Base-by-base conservation (phyloP, 768 basidiomycete genomes). In the Agrocybe chaxingu region DNA sequence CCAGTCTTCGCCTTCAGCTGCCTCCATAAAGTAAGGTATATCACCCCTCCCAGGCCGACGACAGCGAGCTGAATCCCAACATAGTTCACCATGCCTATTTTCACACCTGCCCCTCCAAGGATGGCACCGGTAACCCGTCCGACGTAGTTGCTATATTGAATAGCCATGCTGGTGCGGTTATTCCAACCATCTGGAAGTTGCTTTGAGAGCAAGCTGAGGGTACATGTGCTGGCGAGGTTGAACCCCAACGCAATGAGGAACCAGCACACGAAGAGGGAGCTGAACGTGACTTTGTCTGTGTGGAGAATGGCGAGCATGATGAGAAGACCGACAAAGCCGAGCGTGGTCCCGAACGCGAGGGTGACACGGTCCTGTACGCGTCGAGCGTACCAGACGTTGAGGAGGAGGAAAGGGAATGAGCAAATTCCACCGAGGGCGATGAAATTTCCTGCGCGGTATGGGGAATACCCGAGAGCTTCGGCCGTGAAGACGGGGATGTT, bases 151-250 rank as follows among this genome's bases (percentile, higher is more conserved):
- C 82, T 82, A 55, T 83, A 87, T 60, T 86, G 85, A 38, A 88
- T 82, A 6, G 70, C 75, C 62, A 85, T 63, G 32, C 75, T 79
- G n/a, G 73, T 73, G 24, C 72, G 69, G 24, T 72, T 70, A 57
- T 85, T 87, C 81, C 81, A 87, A 50, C 68, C 65, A 5, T 74
- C 71, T 1, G 86, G 85, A 30, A 87, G 71, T 62, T 85, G 85
- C 64, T 89, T 88, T 53, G 80, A 82, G 24, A 88, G 65, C 48
- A 85, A 62, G 50, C 81, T 82, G 53, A 87, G 68, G 31, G 86
- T 87, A 49, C 82, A 79, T 2, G 84, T 87, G 55, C 77, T 84
- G n/a, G 82, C 78, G 8, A 87, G 69, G 63, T 87, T 87, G 71
- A 87, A 88, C 1, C 87, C 86, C 4, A 87, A 71, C 19, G 87